phyloP scores from a whole-genome alignment of 2,329 filamentous ascomycete genomes.

The Aspergillus sp. region DNA sequence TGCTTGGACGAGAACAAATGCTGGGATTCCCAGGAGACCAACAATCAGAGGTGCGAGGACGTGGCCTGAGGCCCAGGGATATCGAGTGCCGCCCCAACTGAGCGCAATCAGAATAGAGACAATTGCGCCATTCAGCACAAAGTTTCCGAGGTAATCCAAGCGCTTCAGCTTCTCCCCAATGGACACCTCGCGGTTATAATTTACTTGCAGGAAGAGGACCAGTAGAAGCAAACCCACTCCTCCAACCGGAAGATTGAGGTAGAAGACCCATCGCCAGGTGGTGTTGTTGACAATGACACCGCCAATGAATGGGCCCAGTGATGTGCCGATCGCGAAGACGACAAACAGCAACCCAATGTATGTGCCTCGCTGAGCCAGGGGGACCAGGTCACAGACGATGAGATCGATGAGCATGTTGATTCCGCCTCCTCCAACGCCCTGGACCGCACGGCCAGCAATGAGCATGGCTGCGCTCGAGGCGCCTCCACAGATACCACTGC shows the following conservation, averaged over 20 bases:
- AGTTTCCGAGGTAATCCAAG: slow-evolving; percentile 43
- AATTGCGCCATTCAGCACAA: slow-evolving; percentile 31
- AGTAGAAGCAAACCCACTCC: slow-evolving; percentile 23
- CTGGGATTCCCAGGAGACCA: slow-evolving; percentile 41
- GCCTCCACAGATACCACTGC: slow-evolving; percentile 53
- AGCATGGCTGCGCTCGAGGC: slow-evolving; percentile 46
- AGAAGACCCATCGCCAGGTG: slow-evolving; percentile 31
- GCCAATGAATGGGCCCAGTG: slow-evolving; percentile 29
- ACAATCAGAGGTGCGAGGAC: slow-evolving; percentile 48
- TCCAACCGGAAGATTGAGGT: slow-evolving; percentile 24
- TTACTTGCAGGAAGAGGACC: slow-evolving; percentile 41
- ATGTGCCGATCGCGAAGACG: slow-evolving; percentile 44
- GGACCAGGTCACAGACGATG: slow-evolving; percentile 53
- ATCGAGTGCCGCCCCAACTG: slow-evolving; percentile 34
- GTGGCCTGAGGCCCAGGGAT: slow-evolving; percentile 31
- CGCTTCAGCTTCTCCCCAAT: slow-evolving; percentile 35
- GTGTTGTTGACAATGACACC: slow-evolving; percentile 18
- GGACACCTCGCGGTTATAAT: slow-evolving; percentile 13
- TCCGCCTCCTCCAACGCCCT: slow-evolving; percentile 52
- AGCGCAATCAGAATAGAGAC: slow-evolving; percentile 33
- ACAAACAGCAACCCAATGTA: slow-evolving; percentile 42
- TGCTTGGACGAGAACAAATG: slow-evolving; percentile 23
- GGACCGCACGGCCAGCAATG: slow-evolving; percentile 53
- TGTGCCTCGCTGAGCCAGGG: slow-evolving; percentile 48
- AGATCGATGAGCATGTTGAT: slow-evolving; percentile 46